Evolutionary conservation across 2,329 filamentous ascomycete species (phyloP), one percentile per base, ranked within the genome.

Genomic region (Uncinocarpus reesii): DNA sequence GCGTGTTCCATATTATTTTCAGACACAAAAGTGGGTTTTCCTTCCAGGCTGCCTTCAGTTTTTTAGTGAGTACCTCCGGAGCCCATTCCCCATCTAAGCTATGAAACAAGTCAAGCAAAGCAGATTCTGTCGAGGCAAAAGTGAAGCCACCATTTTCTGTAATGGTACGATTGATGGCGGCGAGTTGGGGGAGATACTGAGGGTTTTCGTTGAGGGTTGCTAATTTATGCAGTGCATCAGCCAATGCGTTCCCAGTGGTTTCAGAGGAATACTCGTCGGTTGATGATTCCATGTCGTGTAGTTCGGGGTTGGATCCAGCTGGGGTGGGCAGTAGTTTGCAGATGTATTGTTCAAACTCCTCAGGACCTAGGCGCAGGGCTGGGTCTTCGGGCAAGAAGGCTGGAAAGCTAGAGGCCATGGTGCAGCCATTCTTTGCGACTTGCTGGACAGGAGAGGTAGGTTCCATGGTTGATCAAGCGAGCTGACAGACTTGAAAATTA

Each of bases 1-100:
- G 71, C 0, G 71, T 62, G 51, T 79, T 78, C 68, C 77, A 80
- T 53, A 81, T 75, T 55, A 80, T 70, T 57, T 78, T 78, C 24
- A 80, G 66, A 0, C 77, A 77, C 10, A 66, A 58, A 2, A 71
- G 55, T 0, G 72, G 52, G 50, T 79, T 72, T 1, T 63, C 57
- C 1, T 58, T 55, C 77, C 77, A 81, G 1, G 77, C 71, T 2
- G 60, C 51, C 2, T 70, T 58, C 24, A 80, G 69, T 1, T 64
- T 56, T 0, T 60, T 56, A 0, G 63, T 62, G n/a, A n/a, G n/a
- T n/a, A n/a, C n/a, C n/a, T n/a, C n/a, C 0, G 64, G 60, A 10
- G 71, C 54, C 11, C 62, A 59, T 0, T 71, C 66, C 46, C 72
- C 68, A 0, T 52, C 35, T 21, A 79, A 65, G 50, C 78, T 72